Evolutionary conservation across 2,329 filamentous ascomycete genomes (phyloP), one percentile per base, ranked within the genome.

Genomic region (Fusarium dimerum): DNA sequence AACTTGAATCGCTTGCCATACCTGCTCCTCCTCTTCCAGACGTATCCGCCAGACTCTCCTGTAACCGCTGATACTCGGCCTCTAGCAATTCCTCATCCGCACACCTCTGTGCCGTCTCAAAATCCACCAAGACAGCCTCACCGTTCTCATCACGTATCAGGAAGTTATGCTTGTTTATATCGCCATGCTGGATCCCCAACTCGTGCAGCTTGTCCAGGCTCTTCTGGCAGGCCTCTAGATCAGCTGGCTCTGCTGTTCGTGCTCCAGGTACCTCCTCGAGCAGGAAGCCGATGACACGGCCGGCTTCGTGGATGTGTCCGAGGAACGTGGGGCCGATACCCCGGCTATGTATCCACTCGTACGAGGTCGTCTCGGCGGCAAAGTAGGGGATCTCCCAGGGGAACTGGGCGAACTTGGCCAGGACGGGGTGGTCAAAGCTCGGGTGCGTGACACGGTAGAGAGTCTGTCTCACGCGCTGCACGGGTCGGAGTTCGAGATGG

Each of bases 121-220:
- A 70, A 50, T 71, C 69, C 15, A 71, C 54, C 30, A 71, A 47
- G 16, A 66, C 55, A 29, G 63, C 67, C 13, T 62, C 57, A 4
- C 62, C 52, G 10, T 61, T 52, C 29, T 56, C 49, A 16, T 46
- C 40, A 8, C 57, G 57, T 26, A 71, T 63, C 11, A 71, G 55
- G 43, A 72, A 70, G 46, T 71, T 71, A 50, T 67, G 59, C 54
- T 65, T 71, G 60, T 71, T 71, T 55, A 68, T 67, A 30, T 71
- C 69, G 13, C 68, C 68, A 39, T 62, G 67, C 45, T 67, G 63
- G 40, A 72, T 70, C 6, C 65, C 68, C 13, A 72, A 61, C 26
- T 57, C 51, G 48, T 71, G 68, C 41, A 71, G 48, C 44, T 54
- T 60, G 8, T 45, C 46, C 36, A 70, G 51, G 43, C 58, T 65